phyloP scores from a whole-genome alignment of 495 filamentous ascomycete genomes.

The Penicillium goetzii region DNA sequence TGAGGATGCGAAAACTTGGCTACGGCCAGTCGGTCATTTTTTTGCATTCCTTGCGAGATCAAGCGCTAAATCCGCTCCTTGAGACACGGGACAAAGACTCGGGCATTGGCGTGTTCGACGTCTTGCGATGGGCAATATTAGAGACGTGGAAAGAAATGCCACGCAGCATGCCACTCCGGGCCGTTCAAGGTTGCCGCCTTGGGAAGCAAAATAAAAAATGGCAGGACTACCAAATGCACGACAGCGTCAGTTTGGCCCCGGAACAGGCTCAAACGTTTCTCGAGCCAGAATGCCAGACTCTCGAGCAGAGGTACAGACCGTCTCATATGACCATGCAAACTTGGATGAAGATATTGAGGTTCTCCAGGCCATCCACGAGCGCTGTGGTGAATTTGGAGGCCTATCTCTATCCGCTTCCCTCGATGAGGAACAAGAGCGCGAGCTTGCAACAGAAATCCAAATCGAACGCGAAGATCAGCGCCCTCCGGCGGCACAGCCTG shows the following conservation, averaged over 20 bases:
- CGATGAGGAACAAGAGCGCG: conserved; percentile 72
- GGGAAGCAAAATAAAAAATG: conserved; percentile 32
- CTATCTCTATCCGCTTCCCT: conserved; percentile 43
- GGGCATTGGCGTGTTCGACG: too few species aligned
- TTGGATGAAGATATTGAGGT: background rate
- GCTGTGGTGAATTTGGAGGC: conserved; percentile 51
- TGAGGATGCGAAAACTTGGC: conserved; percentile 67
- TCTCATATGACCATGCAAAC: background rate
- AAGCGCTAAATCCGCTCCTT: conserved; percentile 44
- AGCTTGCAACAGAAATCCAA: conserved; percentile 66
- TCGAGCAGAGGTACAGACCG: conserved; percentile 47
- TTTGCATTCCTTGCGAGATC: conserved; percentile 58
- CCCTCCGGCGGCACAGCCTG: conserved; percentile 44
- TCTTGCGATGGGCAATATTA: conserved; percentile 61
- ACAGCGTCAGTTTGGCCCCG: conserved; percentile 9
- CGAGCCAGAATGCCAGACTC: conserved; percentile 49
- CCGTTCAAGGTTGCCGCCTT: conserved; percentile 58
- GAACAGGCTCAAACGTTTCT: conserved; percentile 49
- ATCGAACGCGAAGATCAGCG: conserved; percentile 58
- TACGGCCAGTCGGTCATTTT: conserved; percentile 65
- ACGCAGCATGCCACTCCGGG: conserved; percentile 59
- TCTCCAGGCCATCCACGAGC: conserved; percentile 33
- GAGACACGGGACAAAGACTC: conserved; percentile 20
- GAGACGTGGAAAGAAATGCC: conserved; percentile 56
- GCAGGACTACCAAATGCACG: conserved; percentile 8